phyloP scores from a whole-genome alignment of 2,329 filamentous ascomycete genomes.

The Pestalotiopsis fici region DNA sequence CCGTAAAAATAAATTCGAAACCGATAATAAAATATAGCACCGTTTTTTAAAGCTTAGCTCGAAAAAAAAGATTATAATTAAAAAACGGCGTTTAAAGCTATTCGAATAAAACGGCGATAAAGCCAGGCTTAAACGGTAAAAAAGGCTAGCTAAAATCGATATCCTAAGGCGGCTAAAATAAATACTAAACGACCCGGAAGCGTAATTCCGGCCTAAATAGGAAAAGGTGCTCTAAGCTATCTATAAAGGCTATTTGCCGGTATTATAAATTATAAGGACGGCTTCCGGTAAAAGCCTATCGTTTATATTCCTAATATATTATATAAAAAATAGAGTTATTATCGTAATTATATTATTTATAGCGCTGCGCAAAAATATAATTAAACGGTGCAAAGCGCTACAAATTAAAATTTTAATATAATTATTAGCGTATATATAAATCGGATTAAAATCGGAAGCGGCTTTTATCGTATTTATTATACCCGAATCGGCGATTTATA shows the following conservation, averaged over 20 bases:
- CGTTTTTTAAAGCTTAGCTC: no score
- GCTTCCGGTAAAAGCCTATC: background rate
- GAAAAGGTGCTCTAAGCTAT: background rate
- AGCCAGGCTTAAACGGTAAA: background rate
- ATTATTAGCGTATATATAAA: background rate
- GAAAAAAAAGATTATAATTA: background rate
- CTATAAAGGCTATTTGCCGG: background rate
- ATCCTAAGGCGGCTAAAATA: no score
- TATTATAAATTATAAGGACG: background rate
- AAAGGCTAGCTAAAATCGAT: background rate
- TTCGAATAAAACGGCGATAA: background rate
- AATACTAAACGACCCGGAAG: no score
- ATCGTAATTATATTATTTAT: background rate
- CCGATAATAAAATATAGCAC: no score
- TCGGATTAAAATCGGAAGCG: no score
- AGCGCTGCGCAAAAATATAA: background rate
- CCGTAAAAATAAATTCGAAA: no score
- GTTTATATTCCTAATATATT: background rate
- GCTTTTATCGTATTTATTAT: background rate
- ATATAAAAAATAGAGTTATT: background rate
- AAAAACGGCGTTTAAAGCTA: background rate
- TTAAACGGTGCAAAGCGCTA: background rate
- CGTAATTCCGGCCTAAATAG: no score
- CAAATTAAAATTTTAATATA: background rate
- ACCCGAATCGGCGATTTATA: background rate